Percentiles rank a stretch among this genome's conserved stretches.
These are phyloP conservation scores for Camellia granthamiana DNA, from an alignment of 148 eudicot genomes.

Conservation along the genomic window DNA sequence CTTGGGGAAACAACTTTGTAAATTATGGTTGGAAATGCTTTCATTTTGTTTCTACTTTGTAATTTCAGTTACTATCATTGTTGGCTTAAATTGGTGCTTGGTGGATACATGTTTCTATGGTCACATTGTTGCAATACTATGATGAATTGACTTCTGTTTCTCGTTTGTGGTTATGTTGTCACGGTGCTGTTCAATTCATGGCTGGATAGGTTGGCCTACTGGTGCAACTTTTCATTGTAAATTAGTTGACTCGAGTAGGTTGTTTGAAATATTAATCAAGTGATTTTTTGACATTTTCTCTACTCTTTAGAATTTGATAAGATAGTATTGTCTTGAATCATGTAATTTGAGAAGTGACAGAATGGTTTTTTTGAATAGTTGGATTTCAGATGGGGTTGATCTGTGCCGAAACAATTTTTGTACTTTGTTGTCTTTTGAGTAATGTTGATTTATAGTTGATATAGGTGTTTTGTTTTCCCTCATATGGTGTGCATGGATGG, in stretches of 20 bases:
- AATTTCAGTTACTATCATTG: background rate
- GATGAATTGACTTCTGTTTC: background rate
- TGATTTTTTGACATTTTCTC: background rate
- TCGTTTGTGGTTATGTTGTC: background rate
- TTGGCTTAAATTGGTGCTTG: background rate
- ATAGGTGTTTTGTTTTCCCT: too few relatives aligned
- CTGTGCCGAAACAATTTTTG: too few relatives aligned
- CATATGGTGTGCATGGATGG: too few relatives aligned
- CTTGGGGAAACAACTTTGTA: too few relatives aligned
- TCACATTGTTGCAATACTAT: background rate
- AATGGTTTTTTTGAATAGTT: too few relatives aligned
- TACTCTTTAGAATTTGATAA: background rate
- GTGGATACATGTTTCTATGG: background rate
- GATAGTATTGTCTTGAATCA: background rate
- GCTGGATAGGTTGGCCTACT: background rate
- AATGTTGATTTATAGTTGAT: too few relatives aligned
- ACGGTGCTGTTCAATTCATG: background rate
- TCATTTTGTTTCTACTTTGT: background rate
- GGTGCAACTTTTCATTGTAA: background rate
- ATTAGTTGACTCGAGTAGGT: background rate
- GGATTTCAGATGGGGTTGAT: too few relatives aligned
- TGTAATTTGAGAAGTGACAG: background rate
- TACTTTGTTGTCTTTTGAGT: too few relatives aligned
- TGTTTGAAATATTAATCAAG: background rate
- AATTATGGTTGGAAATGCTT: too few relatives aligned